phyloP scores from a whole-genome alignment of 805 yeast species.

The Yarrowia hollandica region DNA sequence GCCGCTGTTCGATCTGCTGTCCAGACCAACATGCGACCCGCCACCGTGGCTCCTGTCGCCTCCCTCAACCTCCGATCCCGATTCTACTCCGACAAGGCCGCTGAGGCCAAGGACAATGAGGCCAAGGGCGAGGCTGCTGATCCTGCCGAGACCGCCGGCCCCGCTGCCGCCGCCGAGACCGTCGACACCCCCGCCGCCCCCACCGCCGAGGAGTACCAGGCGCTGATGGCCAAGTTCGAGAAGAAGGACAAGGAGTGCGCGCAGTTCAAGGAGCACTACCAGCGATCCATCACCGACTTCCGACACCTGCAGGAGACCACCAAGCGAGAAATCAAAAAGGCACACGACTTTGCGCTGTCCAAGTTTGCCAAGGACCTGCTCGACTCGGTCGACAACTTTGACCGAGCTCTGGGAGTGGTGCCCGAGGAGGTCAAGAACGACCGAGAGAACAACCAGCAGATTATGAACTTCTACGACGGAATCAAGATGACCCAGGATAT shows the following conservation, averaged over 20 bases:
- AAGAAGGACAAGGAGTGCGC: constrained; percentile 64
- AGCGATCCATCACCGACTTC: constrained; percentile 88
- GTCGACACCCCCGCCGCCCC: constrained; percentile 35
- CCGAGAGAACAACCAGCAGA: constrained; percentile 57
- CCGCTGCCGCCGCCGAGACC: constrained; percentile 4
- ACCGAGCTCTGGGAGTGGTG: constrained; percentile 76
- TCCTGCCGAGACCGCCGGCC: constrained; percentile 9
- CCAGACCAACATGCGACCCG: constrained; percentile 31
- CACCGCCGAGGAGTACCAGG: constrained; percentile 33
- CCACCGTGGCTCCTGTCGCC: constrained; percentile 30
- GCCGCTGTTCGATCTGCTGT: constrained; percentile 33
- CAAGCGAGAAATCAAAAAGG: constrained; percentile 80
- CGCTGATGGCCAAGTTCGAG: constrained; percentile 53
- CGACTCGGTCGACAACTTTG: constrained; percentile 87
- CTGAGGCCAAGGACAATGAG: constrained; percentile 29
- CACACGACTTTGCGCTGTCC: constrained; percentile 86
- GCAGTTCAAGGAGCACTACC: constrained; percentile 76
- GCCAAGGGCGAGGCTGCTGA: constrained; percentile 21
- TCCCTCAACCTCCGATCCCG: constrained; percentile 1
- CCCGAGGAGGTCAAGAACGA: constrained; percentile 40
- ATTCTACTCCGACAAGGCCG: constrained; percentile 29
- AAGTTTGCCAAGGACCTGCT: constrained; percentile 87
- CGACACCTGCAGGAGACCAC: constrained; percentile 89
- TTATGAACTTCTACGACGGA: constrained; percentile 79
- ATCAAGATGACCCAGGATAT: constrained; percentile 85